A percentile compares a stretch with the other conserved stretches of the same genome.
These are phyloP conservation scores for Ogataea henricii DNA, from an alignment of 805 yeast genomes.

Conservation along the genomic window DNA sequence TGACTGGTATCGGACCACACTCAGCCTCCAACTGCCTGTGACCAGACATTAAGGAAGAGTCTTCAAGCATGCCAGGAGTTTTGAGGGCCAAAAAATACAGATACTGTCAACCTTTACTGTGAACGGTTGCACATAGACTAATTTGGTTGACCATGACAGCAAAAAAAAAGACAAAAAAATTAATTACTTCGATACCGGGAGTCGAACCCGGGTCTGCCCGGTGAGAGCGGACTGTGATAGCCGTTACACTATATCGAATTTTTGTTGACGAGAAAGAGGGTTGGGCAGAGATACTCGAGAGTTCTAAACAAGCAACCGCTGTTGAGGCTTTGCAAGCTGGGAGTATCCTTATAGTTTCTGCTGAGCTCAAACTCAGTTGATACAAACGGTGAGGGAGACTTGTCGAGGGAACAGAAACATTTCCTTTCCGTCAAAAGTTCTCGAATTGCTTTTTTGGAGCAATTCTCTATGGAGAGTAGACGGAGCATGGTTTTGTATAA, in stretches of 20 bases:
- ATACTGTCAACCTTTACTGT: too few relatives aligned
- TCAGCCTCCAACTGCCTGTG: too few relatives aligned
- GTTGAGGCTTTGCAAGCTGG: too few relatives aligned
- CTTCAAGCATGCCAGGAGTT: too few relatives aligned
- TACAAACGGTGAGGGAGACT: slow-evolving; percentile 1
- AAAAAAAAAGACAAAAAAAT: slow-evolving; percentile 10
- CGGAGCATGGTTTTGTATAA: slow-evolving; percentile 2
- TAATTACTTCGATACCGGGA: slow-evolving; percentile 42
- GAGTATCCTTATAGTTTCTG: not conserved
- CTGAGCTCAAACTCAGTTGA: not conserved
- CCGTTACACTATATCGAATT: slow-evolving; percentile 44
- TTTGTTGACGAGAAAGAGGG: slow-evolving; percentile 1
- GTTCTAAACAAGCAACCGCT: too few relatives aligned
- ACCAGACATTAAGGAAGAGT: too few relatives aligned
- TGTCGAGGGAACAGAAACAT: slow-evolving; percentile 1
- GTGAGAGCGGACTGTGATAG: slow-evolving; percentile 45
- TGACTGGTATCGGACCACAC: too few relatives aligned
- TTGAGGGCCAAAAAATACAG: too few relatives aligned
- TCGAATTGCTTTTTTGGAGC: not conserved
- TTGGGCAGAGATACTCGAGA: too few relatives aligned
- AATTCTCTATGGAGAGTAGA: not conserved
- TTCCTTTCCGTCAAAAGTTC: not conserved
- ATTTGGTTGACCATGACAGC: too few relatives aligned
- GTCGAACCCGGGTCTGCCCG: slow-evolving; percentile 45
- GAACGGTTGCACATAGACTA: too few relatives aligned